Percentiles rank a stretch among this genome's conserved stretches.
Evolutionary conservation across 331 rosid genomes (phyloP).

Genomic region (Prunus yedoensis): DNA sequence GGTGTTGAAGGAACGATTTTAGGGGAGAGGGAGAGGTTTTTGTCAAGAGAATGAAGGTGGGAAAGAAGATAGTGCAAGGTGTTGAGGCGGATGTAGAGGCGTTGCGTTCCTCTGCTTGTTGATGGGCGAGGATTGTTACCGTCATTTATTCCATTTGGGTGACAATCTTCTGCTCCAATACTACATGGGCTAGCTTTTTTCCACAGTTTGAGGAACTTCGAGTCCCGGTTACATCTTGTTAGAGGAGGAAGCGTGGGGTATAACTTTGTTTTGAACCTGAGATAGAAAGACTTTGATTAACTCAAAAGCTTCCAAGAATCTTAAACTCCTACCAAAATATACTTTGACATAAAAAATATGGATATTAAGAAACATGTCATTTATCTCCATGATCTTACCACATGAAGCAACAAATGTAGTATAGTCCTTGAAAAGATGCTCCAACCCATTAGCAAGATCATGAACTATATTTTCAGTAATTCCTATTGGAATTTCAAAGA

Average conservation of each 20-base stretch:
- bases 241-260: slow-evolving; percentile 73
- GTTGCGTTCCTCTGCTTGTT: slow-evolving; percentile 93
- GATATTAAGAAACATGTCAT: too few species aligned
- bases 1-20: slow-evolving; percentile 39
- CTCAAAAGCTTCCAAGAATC: not conserved
- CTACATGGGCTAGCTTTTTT: slow-evolving; percentile 74
- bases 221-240: slow-evolving; percentile 80
- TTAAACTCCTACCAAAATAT: not conserved
- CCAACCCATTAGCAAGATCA: slow-evolving; percentile 75
- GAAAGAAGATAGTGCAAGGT: slow-evolving; percentile 64
- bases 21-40: slow-evolving; percentile 46
- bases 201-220: slow-evolving; percentile 66
- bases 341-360: not conserved
- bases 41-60: slow-evolving; percentile 59
- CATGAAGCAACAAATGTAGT: slow-evolving; percentile 72
- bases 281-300: not conserved
- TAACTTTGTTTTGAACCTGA: slow-evolving; percentile 87
- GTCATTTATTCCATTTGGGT: slow-evolving; percentile 43
- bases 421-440: slow-evolving; percentile 60
- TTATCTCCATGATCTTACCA: slow-evolving; percentile 41
- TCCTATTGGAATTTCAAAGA: slow-evolving; percentile 77
- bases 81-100: slow-evolving; percentile 89
- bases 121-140: slow-evolving; percentile 69
- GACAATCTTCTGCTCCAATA: slow-evolving; percentile 30
- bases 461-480: slow-evolving; percentile 66